Base-by-base conservation (phyloP, 163 green algal species). In the Scenedesmus sp. region DNA sequence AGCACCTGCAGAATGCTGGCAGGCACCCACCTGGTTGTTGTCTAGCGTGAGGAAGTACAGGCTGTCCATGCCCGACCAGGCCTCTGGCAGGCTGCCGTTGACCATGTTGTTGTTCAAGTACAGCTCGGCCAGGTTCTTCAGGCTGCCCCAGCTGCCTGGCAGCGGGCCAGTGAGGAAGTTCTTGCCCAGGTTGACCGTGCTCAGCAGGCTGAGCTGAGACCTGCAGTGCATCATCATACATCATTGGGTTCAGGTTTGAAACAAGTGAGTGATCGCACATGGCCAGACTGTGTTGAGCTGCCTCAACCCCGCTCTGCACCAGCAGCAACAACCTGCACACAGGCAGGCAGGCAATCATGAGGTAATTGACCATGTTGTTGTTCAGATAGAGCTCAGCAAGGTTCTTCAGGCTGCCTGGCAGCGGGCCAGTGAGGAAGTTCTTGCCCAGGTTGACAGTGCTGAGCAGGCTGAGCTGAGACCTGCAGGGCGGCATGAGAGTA, bases 301-400 rank as follows among this genome's bases (percentile, higher is more conserved):
- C 34, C 34, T 46, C 34, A 46, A 46, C 34, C 34, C 34, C 34
- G 34, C 34, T 46, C 34, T 46, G 34, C 34, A 46, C 34, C 34
- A 46, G 34, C 34, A 46, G 34, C 34, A 46, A 46, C 34, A 46
- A 46, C 34, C 34, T 46, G 34, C 34, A 46, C 34, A 46, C 34
- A 46, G 34, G 34, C 34, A 46, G 34, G 34, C 34, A 46, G 34
- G 34, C 34, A 46, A 46, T 46, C 34, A 46, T 46, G 34, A 46
- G 34, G 34, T 46, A 46, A 46, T 56, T 85, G 20, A 91, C 9
- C 73, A 62, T 52, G 87, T 91, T 91, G 73, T 87, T 26, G 26
- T 76, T 86, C 16, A 91, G 74, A n/a, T 86, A 77, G 55, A 91
- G 52, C 73, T 87, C 87, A 10, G 74, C 87, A 2, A 91, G n/a